These are phyloP conservation scores for Heliamphora exappendiculata DNA, from an alignment of 148 eudicot species.

Conservation along the genomic window DNA sequence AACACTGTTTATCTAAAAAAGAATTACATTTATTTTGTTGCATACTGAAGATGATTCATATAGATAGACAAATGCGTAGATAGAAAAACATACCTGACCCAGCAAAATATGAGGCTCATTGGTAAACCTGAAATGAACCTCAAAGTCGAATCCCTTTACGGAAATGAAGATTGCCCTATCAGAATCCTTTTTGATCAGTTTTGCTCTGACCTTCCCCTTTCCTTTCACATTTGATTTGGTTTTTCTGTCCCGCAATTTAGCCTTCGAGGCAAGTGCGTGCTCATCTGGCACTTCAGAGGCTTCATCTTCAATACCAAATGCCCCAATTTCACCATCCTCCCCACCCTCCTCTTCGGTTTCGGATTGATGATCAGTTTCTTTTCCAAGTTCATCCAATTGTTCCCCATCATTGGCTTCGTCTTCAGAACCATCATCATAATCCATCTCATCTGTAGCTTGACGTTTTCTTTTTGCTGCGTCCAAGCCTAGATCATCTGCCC, in stretches of 20 bases:
- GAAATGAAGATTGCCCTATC: constrained; percentile 31
- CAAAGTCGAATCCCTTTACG: constrained; percentile 38
- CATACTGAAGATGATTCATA: neutral
- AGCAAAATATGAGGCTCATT: constrained; percentile 73
- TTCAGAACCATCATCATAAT: constrained; percentile 65
- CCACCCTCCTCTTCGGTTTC: constrained; percentile 19
- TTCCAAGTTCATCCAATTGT: constrained; percentile 20
- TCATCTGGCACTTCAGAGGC: constrained; percentile 16
- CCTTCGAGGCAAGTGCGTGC: constrained; percentile 8
- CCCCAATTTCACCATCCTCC: constrained; percentile 20
- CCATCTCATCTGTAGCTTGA: constrained; percentile 69
- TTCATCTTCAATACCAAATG: constrained; percentile 22
- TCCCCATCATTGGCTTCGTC: constrained; percentile 34
- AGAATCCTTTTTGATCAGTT: constrained; percentile 13
- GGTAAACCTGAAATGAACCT: constrained; percentile 56
- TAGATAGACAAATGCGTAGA: neutral
- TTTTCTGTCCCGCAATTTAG: constrained; percentile 23
- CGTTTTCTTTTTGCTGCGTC: constrained; percentile 57
- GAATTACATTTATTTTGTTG: neutral
- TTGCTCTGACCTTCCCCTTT: constrained; percentile 9
- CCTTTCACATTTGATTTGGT: constrained; percentile 15
- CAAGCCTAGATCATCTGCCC: constrained; percentile 58
- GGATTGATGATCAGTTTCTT: constrained; percentile 31
- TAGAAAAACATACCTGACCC: constrained; percentile 51
- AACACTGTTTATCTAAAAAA: neutral